Conservation (phyloP, 768 basidiomycete species). For the Xanthoconium purpureum region DNA sequence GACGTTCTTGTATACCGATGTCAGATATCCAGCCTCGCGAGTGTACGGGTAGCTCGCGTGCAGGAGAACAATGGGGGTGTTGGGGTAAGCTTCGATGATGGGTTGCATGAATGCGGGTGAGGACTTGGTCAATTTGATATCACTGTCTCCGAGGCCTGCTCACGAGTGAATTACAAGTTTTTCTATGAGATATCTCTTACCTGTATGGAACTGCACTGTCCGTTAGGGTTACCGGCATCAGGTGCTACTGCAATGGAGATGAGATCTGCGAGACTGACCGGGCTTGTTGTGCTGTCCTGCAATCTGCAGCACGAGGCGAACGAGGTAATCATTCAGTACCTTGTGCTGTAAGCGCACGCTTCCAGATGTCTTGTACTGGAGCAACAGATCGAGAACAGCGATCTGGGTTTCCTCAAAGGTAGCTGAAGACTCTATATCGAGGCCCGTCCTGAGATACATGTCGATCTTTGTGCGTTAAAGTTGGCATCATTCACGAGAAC, state of each 20-base stretch:
- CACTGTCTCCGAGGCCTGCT: slow-evolving; percentile 64
- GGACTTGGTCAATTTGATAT: slow-evolving; percentile 54
- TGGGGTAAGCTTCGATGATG: slow-evolving; percentile 60
- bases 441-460: slow-evolving; percentile 48
- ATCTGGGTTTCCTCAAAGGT: slow-evolving; percentile 30
- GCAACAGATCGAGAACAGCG: slow-evolving; percentile 31
- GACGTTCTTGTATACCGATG: slow-evolving; percentile 69
- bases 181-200: slow-evolving; percentile 1
- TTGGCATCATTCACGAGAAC: neutral
- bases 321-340: slow-evolving; percentile 62
- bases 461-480: no score
- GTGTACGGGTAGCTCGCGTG: slow-evolving; percentile 80
- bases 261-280: slow-evolving; percentile 36
- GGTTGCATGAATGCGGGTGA: slow-evolving; percentile 69
- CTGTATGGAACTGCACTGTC: slow-evolving; percentile 82
- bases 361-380: slow-evolving; percentile 35
- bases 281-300: slow-evolving; percentile 56
- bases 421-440: slow-evolving; percentile 44
- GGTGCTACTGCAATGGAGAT: neutral
- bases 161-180: neutral
- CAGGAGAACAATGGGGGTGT: slow-evolving; percentile 62
- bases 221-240: neutral
- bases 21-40: slow-evolving; percentile 74
- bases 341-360: slow-evolving; percentile 58
- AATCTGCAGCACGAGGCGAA: slow-evolving; percentile 51